phyloP scores from a whole-genome alignment of 73 alveolate species.

The Paramecium sexaurelia region DNA sequence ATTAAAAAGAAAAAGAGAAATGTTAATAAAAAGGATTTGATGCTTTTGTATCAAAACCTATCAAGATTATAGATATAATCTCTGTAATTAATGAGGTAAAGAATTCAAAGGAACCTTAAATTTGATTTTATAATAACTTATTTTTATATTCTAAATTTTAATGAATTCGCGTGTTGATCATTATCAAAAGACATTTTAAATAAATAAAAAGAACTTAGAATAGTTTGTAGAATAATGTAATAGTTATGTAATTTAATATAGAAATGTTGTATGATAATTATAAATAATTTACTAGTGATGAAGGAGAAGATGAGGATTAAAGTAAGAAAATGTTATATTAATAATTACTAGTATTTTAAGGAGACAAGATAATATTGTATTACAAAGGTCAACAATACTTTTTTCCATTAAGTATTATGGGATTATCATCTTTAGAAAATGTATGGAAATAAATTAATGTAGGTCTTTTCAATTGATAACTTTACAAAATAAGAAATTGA shows the following conservation, averaged over 20 bases:
- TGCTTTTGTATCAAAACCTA: conserved; percentile 45
- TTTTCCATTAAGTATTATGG: not conserved
- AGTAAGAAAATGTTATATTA: not conserved
- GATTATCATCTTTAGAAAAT: not conserved
- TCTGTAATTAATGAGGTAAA: not conserved
- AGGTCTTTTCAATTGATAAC: not conserved
- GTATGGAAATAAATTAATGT: not conserved
- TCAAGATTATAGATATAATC: conserved; percentile 1
- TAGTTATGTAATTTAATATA: not conserved
- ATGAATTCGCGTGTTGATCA: conserved; percentile 30
- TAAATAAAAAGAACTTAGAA: not conserved
- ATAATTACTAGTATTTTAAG: not conserved
- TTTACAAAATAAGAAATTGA: conserved; percentile 1
- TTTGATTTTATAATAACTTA: not conserved
- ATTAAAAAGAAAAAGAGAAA: conserved; percentile 16
- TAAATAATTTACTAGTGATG: conserved; percentile 16
- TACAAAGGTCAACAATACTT: not conserved
- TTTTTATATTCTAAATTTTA: not conserved
- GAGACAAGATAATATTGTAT: not conserved
- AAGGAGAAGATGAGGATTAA: not conserved
- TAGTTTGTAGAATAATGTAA: conserved; percentile 16
- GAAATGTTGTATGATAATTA: not conserved
- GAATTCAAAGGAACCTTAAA: not conserved
- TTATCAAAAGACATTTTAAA: not conserved
- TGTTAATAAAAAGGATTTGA: conserved; percentile 18